These are phyloP conservation scores for Hypholoma sublateritium DNA, from an alignment of 768 basidiomycete genomes.

Conservation along the genomic window DNA sequence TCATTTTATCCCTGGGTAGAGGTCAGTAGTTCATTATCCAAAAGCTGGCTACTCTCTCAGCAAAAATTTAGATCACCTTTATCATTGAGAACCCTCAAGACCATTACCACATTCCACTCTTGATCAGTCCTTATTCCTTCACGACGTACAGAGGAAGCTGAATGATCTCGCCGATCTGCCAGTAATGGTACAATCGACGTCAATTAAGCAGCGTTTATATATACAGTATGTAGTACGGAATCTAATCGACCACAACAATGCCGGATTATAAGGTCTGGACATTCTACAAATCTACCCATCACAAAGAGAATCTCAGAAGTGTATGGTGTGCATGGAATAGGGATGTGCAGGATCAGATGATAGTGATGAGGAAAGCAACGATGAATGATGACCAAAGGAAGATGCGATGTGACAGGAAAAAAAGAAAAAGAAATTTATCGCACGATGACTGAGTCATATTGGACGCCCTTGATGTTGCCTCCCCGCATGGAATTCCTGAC, in stretches of 20 bases:
- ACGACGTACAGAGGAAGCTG: constrained; percentile 93
- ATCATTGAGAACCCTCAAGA: constrained; percentile 67
- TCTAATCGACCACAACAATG: constrained; percentile 20
- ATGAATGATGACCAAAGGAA: constrained; percentile 18
- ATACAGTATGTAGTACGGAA: constrained; percentile 20
- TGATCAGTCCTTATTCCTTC: constrained; percentile 89
- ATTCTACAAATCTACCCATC: constrained; percentile 37
- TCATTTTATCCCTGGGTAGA: constrained; percentile 94
- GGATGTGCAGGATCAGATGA: constrained; percentile 31
- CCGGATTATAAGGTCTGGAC: constrained; percentile 21
- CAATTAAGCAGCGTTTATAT: constrained; percentile 25
- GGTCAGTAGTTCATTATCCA: constrained; percentile 39
- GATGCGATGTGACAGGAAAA: constrained; percentile 12
- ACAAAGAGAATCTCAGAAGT: constrained; percentile 22
- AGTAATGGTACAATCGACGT: constrained; percentile 19
- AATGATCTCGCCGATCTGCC: constrained; percentile 10
- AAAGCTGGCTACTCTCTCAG: constrained; percentile 2
- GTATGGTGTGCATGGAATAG: constrained; percentile 30
- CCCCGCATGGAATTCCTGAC: constrained; percentile 90
- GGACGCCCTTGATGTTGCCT: constrained; percentile 69
- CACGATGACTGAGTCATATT: constrained; percentile 74
- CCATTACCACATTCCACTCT: constrained; percentile 89
- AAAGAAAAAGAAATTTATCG: constrained; percentile 30
- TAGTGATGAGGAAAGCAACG: constrained; percentile 25
- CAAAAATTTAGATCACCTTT: constrained; percentile 67